Percentiles rank a stretch among this genome's conserved stretches.
Conservation (phyloP, 2,329 filamentous ascomycete genomes). For the Colletotrichum eleusines region DNA sequence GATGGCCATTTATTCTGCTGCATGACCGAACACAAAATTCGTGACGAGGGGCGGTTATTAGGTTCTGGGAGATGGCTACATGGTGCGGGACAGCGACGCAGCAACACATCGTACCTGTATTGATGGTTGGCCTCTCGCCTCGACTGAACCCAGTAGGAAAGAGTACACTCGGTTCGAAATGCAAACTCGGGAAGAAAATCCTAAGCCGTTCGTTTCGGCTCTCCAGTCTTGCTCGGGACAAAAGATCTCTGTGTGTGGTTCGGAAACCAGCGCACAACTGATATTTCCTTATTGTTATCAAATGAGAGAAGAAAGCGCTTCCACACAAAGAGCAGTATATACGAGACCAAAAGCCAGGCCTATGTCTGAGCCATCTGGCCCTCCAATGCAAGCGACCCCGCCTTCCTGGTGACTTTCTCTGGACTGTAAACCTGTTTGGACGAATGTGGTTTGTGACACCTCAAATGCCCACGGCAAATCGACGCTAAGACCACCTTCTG, state of each 20-base stretch:
- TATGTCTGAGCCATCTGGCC: neutral
- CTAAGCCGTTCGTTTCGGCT: neutral
- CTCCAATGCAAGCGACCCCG: neutral
- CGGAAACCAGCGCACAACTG: neutral
- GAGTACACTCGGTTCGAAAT: neutral
- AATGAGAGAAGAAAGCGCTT: neutral
- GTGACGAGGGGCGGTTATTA: neutral
- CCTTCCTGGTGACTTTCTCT: neutral
- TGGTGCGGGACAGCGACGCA: neutral
- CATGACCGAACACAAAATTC: neutral
- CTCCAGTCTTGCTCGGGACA: neutral
- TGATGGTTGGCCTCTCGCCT: neutral
- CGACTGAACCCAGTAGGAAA: neutral
- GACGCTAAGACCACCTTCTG: conserved; percentile 15
- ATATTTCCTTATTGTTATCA: neutral
- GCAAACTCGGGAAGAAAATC: no score
- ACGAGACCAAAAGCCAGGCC: neutral
- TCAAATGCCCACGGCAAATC: neutral
- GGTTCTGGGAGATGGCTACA: neutral
- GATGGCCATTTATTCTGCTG: neutral
- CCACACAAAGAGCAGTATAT: neutral
- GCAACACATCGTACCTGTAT: neutral
- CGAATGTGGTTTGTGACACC: neutral
- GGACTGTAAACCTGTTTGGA: neutral
- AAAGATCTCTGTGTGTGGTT: neutral